Evolutionary conservation across 768 basidiomycete genomes (phyloP).

Genomic region (Gyrodon lividus): DNA sequence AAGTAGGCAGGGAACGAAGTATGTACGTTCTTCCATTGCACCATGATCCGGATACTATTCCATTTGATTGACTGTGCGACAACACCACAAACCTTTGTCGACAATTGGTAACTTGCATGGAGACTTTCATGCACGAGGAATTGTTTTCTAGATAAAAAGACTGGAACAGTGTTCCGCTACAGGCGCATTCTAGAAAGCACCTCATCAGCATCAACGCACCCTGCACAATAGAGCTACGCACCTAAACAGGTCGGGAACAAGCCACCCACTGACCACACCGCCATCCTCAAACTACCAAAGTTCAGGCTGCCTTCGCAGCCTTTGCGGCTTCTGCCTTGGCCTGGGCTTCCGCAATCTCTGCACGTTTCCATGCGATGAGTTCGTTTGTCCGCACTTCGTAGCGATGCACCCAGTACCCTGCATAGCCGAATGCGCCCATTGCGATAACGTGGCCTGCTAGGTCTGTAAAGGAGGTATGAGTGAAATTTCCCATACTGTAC

Average conservation of each 20-base stretch:
- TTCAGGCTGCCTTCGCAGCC: constrained; percentile 21
- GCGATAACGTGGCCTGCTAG: constrained; percentile 67
- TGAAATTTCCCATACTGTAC: background rate
- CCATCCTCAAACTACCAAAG: constrained; percentile 1
- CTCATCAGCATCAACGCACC: constrained; percentile 6
- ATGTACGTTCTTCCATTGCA: background rate
- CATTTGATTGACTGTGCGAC: constrained; percentile 1
- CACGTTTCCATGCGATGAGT: constrained; percentile 62
- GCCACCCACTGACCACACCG: background rate
- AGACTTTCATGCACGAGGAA: constrained; percentile 7
- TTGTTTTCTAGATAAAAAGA: constrained; percentile 20
- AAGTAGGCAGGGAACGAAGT: background rate
- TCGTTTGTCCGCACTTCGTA: constrained; percentile 65
- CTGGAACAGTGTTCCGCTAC: constrained; percentile 7
- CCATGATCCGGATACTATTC: background rate
- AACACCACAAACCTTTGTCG: constrained; percentile 2
- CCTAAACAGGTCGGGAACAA: constrained; percentile 14
- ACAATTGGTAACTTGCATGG: background rate
- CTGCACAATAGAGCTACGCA: constrained; percentile 15
- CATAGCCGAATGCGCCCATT: constrained; percentile 67
- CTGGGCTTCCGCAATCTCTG: constrained; percentile 49
- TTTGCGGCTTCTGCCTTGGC: constrained; percentile 37
- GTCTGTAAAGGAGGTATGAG: constrained; percentile 43
- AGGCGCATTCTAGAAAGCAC: constrained; percentile 6
- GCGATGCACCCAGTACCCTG: constrained; percentile 71